A percentile compares a stretch with the other conserved stretches of the same genome.
Evolutionary conservation across 2,329 filamentous ascomycete genomes (phyloP).

Genomic region (Lachnellula hyalina): DNA sequence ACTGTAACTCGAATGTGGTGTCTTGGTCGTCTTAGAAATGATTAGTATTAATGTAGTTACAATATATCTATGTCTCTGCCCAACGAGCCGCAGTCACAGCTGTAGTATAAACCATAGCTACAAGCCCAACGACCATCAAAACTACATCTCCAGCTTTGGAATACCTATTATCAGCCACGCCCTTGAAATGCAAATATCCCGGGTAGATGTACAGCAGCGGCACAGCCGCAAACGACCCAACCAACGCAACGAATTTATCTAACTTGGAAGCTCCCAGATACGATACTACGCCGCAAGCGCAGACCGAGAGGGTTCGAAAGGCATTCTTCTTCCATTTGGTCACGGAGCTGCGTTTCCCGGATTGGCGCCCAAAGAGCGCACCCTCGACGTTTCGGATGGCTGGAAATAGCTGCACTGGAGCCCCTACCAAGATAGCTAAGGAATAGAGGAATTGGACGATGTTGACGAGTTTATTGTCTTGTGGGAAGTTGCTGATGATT

Average conservation of each 20-base stretch:
- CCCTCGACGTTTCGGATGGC: constrained; percentile 94
- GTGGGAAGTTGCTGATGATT: constrained; percentile 87
- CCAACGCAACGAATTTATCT: constrained; percentile 92
- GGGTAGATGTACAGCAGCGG: constrained; percentile 95
- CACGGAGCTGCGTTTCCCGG: constrained; percentile 86
- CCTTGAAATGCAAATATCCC: constrained; percentile 81
- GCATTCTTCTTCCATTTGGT: constrained; percentile 99
- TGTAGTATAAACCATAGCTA: constrained; percentile 89
- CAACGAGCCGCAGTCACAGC: constrained; percentile 78
- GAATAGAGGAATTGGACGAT: constrained; percentile 96
- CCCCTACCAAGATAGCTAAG: constrained; percentile 87
- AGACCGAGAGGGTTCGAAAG: constrained; percentile 86
- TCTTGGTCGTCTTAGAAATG: too few relatives aligned
- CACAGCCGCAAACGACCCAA: constrained; percentile 95
- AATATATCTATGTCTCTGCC: constrained; percentile 32
- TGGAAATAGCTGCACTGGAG: constrained; percentile 90
- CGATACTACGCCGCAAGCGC: constrained; percentile 75
- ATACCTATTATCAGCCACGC: constrained; percentile 61
- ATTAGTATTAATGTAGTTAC: too few relatives aligned
- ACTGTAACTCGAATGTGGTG: too few relatives aligned
- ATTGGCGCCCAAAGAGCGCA: constrained; percentile 80
- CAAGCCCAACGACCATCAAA: constrained; percentile 71
- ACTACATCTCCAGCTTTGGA: constrained; percentile 66
- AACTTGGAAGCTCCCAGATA: constrained; percentile 87
- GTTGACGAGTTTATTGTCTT: constrained; percentile 91